Conservation (phyloP, 2,329 filamentous ascomycete species). For the Fusarium annulatum region DNA sequence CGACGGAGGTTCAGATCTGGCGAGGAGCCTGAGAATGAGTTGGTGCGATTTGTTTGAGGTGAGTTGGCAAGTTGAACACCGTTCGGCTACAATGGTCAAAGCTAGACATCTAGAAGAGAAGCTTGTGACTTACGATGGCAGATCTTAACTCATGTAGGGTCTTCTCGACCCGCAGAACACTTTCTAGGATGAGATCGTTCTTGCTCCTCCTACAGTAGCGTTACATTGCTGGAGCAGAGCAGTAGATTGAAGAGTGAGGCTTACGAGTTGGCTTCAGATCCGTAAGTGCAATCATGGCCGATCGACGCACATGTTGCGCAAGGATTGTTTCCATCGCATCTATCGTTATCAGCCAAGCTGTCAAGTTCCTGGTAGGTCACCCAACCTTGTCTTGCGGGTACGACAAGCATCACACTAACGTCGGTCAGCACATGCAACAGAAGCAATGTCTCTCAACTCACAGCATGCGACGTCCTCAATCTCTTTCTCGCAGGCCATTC, state of each 20-base stretch:
- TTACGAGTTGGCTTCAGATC: slow-evolving; percentile 58
- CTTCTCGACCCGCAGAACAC: slow-evolving; percentile 60
- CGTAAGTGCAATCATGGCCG: slow-evolving; percentile 55
- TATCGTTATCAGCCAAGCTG: slow-evolving; percentile 38
- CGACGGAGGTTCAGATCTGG: slow-evolving; percentile 34
- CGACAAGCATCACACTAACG: slow-evolving; percentile 60
- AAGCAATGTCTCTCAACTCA: slow-evolving; percentile 37
- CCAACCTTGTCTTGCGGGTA: slow-evolving; percentile 59
- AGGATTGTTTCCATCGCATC: slow-evolving; percentile 60
- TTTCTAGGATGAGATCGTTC: slow-evolving; percentile 63
- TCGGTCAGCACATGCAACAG: not conserved
- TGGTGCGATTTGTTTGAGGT: slow-evolving; percentile 31
- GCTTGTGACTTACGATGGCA: slow-evolving; percentile 49
- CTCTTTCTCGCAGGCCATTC: slow-evolving; percentile 53
- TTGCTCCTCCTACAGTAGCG: slow-evolving; percentile 55
- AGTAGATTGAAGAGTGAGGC: slow-evolving; percentile 13
- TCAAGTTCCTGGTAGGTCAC: not conserved
- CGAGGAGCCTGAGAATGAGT: slow-evolving; percentile 41
- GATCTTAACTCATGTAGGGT: slow-evolving; percentile 58
- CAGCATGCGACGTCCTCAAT: slow-evolving; percentile 56
- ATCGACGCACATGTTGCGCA: slow-evolving; percentile 54
- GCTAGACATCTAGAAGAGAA: not conserved
- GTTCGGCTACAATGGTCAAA: slow-evolving; percentile 16
- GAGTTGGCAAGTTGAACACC: slow-evolving; percentile 22
- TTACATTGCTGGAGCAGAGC: not conserved